Evolutionary conservation across 2,329 filamentous ascomycete genomes (phyloP), one percentile per base, ranked within the genome.

Genomic region (Akanthomyces muscarius): DNA sequence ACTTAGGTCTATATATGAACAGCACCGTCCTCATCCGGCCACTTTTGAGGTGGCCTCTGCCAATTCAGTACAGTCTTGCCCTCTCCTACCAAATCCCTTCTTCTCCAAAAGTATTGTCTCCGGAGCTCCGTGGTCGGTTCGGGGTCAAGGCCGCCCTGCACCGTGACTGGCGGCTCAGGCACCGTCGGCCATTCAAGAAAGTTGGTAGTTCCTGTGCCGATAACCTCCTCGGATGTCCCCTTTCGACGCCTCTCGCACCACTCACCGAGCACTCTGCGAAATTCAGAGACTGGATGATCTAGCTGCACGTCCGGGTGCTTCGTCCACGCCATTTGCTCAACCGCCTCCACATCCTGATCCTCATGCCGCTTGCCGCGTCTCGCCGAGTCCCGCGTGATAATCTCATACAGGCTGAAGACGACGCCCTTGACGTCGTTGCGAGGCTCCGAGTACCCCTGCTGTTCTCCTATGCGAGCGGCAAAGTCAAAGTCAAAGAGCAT

Each of bases 401-500:
- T 69, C 63, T 75, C 74, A 65, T 75, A 75, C 21, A 71, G 5
- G 16, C 74, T 75, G 63, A 74, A 76, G 6, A 74, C 62, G 14
- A 73, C 69, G n/a, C 70, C 71, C 48, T 69, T 72, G 48, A 76
- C 66, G 58, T 77, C 74, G 60, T 73, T 67, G 18, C 70, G 65
- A 5, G 65, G 61, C 47, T 66, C 61, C 2, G 25, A 33, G 44
- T 67, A 67, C 41, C 33, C 50, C 18, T 57, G 58, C 3, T 45
- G 30, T 10, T 63, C 65, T 16, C 63, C 65, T 16, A 73, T 69
- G 16, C 66, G 70, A 45, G 64, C 68, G 1, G 66, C 61, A n/a
- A 56, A 68, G 62, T 74, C 71, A 60, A 77, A 77, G 67, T 78
- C 75, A 53, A 77, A 76, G 1, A 78, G 51, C 63, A 74, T 63